These are phyloP conservation scores for Pulchroboletus neoregius DNA, from an alignment of 1,284 basidiomycete species.

Conservation along the genomic window DNA sequence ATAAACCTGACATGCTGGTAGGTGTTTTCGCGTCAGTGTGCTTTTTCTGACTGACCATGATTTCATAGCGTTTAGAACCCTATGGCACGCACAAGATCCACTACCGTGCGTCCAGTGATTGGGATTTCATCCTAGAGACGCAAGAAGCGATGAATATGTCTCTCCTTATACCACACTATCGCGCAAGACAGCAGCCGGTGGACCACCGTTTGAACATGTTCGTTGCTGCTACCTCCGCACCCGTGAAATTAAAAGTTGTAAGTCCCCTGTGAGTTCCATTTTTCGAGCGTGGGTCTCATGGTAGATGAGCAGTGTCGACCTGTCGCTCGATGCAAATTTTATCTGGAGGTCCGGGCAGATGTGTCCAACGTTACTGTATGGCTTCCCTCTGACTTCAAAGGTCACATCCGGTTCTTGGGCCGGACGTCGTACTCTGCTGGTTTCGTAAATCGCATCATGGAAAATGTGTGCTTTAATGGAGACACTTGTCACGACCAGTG, in stretches of 20 bases:
- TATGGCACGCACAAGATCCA: slow-evolving; percentile 53
- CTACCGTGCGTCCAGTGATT: slow-evolving; percentile 49
- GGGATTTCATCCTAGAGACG: slow-evolving; percentile 61
- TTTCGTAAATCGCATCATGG: slow-evolving; percentile 65
- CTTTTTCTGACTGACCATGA: slow-evolving; percentile 3
- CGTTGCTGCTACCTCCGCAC: slow-evolving; percentile 46
- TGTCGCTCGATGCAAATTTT: slow-evolving; percentile 56
- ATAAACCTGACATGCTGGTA: slow-evolving; percentile 19
- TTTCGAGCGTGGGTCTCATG: slow-evolving; percentile 1
- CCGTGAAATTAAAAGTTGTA: slow-evolving; percentile 69
- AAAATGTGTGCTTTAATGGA: slow-evolving; percentile 55
- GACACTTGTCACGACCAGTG: slow-evolving; percentile 38
- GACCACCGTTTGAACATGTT: slow-evolving; percentile 68
- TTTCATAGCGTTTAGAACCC: slow-evolving; percentile 10
- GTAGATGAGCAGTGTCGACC: slow-evolving; percentile 54
- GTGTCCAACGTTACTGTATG: slow-evolving; percentile 63
- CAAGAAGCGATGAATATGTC: slow-evolving; percentile 55
- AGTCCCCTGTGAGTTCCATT: slow-evolving; percentile 27
- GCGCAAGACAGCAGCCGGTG: slow-evolving; percentile 64
- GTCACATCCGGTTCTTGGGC: slow-evolving; percentile 54
- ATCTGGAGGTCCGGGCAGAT: slow-evolving; percentile 58
- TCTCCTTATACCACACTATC: slow-evolving; percentile 69
- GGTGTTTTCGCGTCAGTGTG: not conserved
- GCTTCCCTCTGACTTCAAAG: slow-evolving; percentile 73
- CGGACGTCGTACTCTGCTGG: slow-evolving; percentile 62